Evolutionary conservation across 768 basidiomycete species (phyloP), one percentile per base, ranked within the genome.

Genomic region (Termitomyces sp.): DNA sequence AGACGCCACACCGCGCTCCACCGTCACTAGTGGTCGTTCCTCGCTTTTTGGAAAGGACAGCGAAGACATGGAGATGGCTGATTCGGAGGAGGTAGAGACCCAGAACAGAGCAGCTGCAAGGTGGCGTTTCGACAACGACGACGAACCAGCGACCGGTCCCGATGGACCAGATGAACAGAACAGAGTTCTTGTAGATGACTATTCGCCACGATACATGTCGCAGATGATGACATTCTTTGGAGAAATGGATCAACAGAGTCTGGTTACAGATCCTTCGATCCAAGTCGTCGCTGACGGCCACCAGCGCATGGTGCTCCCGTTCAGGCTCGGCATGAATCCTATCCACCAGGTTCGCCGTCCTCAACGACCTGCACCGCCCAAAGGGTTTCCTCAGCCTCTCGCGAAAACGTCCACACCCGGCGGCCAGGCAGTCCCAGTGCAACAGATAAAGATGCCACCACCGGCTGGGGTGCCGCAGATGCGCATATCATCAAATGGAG

Each of bases 111-210:
- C 87, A 3, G 74, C 78, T 46, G 85, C 87, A 62, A 82, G 81
- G 42, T 93, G 89, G 89, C 77, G 78, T 57, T 92, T 83, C 62
- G 91, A 92, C 65, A 67, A 73, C 7, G 89, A 92, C 59, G 88
- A 91, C 63, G 72, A 67, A 6, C 84, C 86, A 14, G 71, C 81
- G 0, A 73, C 80, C 60, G 85, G 81, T 5, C 80, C 84, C 3
- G 80, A 81, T 51, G 87, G 88, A 11, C 61, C 80, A 5, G 89
- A 92, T 15, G 91, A 91, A 68, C 83, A 86, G 52, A 84, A 87
- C 60, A 79, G 91, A 8, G 71, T 82, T 0, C 73, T 92, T n/a
- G 70, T 92, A 8, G 90, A 93, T 64, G 91, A 92, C 61, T 89
- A 81, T 64, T 81, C 85, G 51, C 70, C 83, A 6, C 86, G 87